Evolutionary conservation across 192 early-diverging fungal genomes (phyloP), one percentile per base, ranked within the genome.

Genomic region (Gryganskiella cystojenkinii): DNA sequence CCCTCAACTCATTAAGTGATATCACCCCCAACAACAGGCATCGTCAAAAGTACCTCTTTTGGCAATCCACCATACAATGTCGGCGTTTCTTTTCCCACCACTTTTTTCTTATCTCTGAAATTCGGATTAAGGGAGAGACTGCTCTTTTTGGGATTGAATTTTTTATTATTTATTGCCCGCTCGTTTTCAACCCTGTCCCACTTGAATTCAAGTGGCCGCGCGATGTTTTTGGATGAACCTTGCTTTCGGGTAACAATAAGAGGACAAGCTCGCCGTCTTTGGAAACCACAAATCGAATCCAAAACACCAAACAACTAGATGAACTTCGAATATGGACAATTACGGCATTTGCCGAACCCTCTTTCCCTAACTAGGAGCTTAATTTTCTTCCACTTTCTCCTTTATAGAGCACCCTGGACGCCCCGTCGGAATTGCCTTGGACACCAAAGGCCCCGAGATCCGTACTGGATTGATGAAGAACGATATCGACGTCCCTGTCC

Each of bases 381-480:
- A n/a, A n/a, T n/a, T n/a, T n/a, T n/a, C n/a, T n/a, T n/a, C n/a
- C n/a, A n/a, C n/a, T 9, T 40, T 40, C 37, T 40, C 13, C n/a
- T 11, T 8, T 30, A 14, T 69, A 89, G 86, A 80, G 25, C 81
- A 87, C 54, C 86, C 83, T 42, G 83, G 81, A 54, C 71, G 80
- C 43, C 82, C 82, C 49, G 73, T 88, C 34, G 93, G 87, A 49
- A 92, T 94, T 80, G 93, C 93, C 42, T 81, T 94, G n/a, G 93
- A 94, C 83, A 94, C 92, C 37, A 95, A 95, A 82, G 93, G 93
- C 31, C 93, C 93, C 30, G 93, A 95, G 85, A 95, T 95, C 83
- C 91, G 94, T 52, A 95, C 93, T 17, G 94, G 94, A 71, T 84
- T 89, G 67, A 92, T 92, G 87, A 88, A 84, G 71, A 88, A 88